Evolutionary conservation across 352 stramenopile species (phyloP).

Genomic region (Globisporangium yorkense): DNA sequence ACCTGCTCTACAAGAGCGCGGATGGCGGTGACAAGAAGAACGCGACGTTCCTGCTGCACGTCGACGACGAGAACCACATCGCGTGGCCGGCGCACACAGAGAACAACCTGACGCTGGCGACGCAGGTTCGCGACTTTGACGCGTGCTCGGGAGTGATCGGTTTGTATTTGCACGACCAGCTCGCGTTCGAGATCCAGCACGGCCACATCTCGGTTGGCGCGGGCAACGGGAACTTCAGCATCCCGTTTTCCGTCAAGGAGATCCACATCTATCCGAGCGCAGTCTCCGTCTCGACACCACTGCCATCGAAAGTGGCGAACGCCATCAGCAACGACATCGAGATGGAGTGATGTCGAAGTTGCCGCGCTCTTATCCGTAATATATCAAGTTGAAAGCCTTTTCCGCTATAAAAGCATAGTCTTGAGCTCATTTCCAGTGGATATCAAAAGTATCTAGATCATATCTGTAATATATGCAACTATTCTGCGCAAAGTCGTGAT

Average conservation of each 20-base stretch:
- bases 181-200: conserved; percentile 62
- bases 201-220: conserved; percentile 51
- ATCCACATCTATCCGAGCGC: conserved; percentile 55
- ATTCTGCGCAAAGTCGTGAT: neutral
- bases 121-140: conserved; percentile 52
- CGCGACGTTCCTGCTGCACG: conserved; percentile 34
- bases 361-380: too few species aligned
- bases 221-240: conserved; percentile 59
- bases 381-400: too few species aligned
- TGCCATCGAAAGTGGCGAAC: neutral
- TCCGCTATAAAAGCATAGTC: too few species aligned
- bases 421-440: too few species aligned
- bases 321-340: conserved; percentile 30
- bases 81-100: conserved; percentile 55
- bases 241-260: conserved; percentile 60
- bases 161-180: conserved; percentile 55
- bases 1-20: conserved; percentile 58
- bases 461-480: conserved; percentile 10
- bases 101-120: conserved; percentile 54
- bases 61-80: conserved; percentile 46
- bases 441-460: too few species aligned
- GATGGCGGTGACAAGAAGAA: conserved; percentile 6
- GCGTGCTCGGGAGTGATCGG: conserved; percentile 57
- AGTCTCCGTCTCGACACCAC: neutral
- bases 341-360: conserved; percentile 23